Evolutionary conservation across 2,329 filamentous ascomycete genomes (phyloP).

Genomic region (Parafenestella ontariensis): DNA sequence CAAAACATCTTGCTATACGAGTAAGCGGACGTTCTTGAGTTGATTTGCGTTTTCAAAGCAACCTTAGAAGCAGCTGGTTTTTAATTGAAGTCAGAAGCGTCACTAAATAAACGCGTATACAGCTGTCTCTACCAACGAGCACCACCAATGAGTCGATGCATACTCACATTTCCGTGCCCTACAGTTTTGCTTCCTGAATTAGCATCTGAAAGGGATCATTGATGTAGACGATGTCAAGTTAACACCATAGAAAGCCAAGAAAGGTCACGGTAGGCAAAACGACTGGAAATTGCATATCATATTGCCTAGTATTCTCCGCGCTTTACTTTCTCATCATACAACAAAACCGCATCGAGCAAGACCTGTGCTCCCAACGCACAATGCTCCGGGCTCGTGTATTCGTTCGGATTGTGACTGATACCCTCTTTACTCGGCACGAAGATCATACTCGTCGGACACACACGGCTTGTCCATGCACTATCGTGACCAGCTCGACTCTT

Average conservation of each 20-base stretch:
- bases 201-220: too few species aligned
- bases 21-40: too few species aligned
- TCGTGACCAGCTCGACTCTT: constrained; percentile 38
- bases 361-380: constrained; percentile 56
- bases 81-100: too few species aligned
- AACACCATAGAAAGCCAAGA: neutral
- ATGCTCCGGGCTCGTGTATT: constrained; percentile 53
- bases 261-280: neutral
- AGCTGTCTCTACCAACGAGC: too few species aligned
- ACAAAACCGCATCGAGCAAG: constrained; percentile 49
- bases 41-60: too few species aligned
- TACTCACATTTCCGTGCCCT: too few species aligned
- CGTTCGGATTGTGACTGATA: constrained; percentile 53
- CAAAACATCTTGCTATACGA: too few species aligned
- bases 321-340: constrained; percentile 29
- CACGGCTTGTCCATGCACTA: constrained; percentile 34
- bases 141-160: too few species aligned
- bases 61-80: too few species aligned
- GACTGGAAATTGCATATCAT: neutral
- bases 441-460: constrained; percentile 50
- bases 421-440: constrained; percentile 54
- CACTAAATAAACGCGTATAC: too few species aligned
- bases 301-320: constrained; percentile 17
- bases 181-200: too few species aligned
- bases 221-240: too few species aligned